Evolutionary conservation across 2,329 filamentous ascomycete species (phyloP), one percentile per base, ranked within the genome.

Genomic region (Myriangium duriaei): DNA sequence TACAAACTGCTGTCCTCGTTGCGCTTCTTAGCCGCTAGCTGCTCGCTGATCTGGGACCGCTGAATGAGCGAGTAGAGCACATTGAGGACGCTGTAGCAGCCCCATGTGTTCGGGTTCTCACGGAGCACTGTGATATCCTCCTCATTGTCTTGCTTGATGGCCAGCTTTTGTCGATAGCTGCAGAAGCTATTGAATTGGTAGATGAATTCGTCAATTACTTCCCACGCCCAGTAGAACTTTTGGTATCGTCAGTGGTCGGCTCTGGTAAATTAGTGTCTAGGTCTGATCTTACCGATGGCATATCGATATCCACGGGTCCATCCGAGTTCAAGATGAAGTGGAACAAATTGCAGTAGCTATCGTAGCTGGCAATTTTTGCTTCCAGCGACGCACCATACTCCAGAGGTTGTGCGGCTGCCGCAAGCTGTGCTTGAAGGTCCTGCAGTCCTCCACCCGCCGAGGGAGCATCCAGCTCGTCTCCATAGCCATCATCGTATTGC

Each of bases 111-210:
- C 42, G 88, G 91, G 68, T 95, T 95, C 60, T 96, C 91, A 53
- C 83, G 80, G 51, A 98, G 77, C 37, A 94, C 71, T 63, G 82
- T 74, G 48, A 92, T 79, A 64, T 98, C 91, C 65, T 96, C 91
- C 59, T 86, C 83, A 62, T 88, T 93, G 61, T 81, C 74, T 68
- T 62, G 76, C 69, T 70, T 76, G 51, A 86, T 76, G 47, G 91
- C 91, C 51, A 94, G 78, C 49, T 86, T 80, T 63, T 92, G 86
- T 57, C 91, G 79, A 74, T 95, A 95, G 46, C 86, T 85, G 61
- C 86, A 96, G 72, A 98, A 98, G 42, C 87, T 92, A 72, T 98
- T 95, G 73, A 98, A 98, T 64, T 98, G 91, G 71, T 98, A 98
- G 67, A 98, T 96, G 70, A 98, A 98, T 65, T 98, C 91, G 63